A percentile compares a stretch with the other conserved stretches of the same genome.
phyloP scores from a whole-genome alignment of 2,329 filamentous ascomycete genomes.

The Hypomyces perniciosus region DNA sequence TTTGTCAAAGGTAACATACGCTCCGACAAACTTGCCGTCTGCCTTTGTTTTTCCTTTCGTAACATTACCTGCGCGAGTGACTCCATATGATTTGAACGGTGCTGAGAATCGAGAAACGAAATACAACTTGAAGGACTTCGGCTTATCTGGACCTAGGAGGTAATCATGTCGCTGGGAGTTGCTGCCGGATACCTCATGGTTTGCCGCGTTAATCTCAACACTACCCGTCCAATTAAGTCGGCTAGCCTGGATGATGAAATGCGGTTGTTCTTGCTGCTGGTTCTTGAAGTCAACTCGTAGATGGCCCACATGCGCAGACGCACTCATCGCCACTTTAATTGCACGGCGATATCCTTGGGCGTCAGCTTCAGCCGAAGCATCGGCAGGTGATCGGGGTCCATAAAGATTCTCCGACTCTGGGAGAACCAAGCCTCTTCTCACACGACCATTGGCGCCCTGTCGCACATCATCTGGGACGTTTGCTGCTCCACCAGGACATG shows the following conservation, averaged over 20 bases:
- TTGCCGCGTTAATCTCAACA: slow-evolving; percentile 30
- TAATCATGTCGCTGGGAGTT: slow-evolving; percentile 43
- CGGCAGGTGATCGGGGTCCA: not conserved
- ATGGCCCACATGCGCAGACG: slow-evolving; percentile 36
- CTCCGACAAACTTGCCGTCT: slow-evolving; percentile 32
- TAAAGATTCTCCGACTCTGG: slow-evolving; percentile 19
- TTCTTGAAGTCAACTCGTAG: slow-evolving; percentile 34
- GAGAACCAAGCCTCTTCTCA: slow-evolving; percentile 11
- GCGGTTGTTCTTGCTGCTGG: slow-evolving; percentile 19
- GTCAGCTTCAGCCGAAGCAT: not conserved
- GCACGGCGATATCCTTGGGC: slow-evolving; percentile 12
- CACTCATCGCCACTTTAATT: slow-evolving; percentile 33
- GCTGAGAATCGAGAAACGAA: slow-evolving; percentile 42
- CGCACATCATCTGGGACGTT: slow-evolving; percentile 17
- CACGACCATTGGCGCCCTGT: slow-evolving; percentile 36
- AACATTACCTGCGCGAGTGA: slow-evolving; percentile 24
- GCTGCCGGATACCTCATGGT: slow-evolving; percentile 35
- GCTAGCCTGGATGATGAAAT: slow-evolving; percentile 38
- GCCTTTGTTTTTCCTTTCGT: slow-evolving; percentile 17
- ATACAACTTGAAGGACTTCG: slow-evolving; percentile 36
- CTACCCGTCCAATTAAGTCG: slow-evolving; percentile 41
- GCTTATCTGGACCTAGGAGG: slow-evolving; percentile 35
- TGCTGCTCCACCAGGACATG: slow-evolving; percentile 24
- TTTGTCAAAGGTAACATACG: slow-evolving; percentile 34
- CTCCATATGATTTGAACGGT: slow-evolving; percentile 33